Base-by-base conservation (phyloP, 768 basidiomycete species). In the Russula ochroleuca region DNA sequence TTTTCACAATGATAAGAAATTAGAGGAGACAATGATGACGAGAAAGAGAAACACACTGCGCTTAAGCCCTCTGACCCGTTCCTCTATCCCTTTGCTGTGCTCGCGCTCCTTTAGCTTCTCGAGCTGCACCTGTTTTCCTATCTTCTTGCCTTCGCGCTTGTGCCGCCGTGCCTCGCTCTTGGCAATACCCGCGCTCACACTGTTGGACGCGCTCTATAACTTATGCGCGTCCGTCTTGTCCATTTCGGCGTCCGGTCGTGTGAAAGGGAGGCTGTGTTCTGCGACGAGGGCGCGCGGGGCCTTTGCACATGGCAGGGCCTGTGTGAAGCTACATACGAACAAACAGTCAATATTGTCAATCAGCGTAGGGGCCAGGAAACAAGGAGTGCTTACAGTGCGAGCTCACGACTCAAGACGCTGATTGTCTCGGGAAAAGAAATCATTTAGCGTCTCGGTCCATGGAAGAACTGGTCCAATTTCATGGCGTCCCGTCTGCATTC, bases 121-220 rank as follows among this genome's bases (percentile, higher is more conserved):
- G 41, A 91, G 76, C 76, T 99, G 97, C 13, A 98, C 93, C 75
- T 98, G 92, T 75, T 98, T 99, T 28, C 96, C 96, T 71, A 92
- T 97, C 80, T 98, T 98, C 80, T 98, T 98, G 60, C 93, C 88
- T 70, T 97, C 90, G 51, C 97, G 82, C 74, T 98, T 92, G 69
- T 87, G 88, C 68, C 90, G 84, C 71, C 93, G 94, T 59, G 93
- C 90, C 72, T 98, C 96, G 63, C 88, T 83, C 74, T 90, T 91
- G 74, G 97, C 94, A 69, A 98, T 94, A 1, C 82, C 81, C 0
- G 93, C 90, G 28, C 80, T 77, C 75, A 19, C 88, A 85, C 66
- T 93, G 88, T 59, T 97, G 88, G 68, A 98, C 91, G 63, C 94
- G 86, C 73, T 97, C 94, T 97, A 99, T 99, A n/a, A n/a, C n/a